Conservation (phyloP, 2,329 filamentous ascomycete genomes). For the Penicillium sp. region DNA sequence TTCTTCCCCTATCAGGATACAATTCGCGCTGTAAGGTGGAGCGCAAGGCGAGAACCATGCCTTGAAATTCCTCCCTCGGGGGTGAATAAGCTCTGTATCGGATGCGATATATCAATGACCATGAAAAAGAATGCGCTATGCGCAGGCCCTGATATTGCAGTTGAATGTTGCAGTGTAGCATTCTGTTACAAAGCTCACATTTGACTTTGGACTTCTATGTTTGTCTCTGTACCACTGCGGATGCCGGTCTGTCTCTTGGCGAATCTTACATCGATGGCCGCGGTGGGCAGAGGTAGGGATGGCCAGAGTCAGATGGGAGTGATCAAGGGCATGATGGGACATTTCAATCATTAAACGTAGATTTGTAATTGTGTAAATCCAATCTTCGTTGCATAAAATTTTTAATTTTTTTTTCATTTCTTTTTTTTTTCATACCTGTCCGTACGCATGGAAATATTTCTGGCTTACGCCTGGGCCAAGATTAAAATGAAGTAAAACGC, state of each 20-base stretch:
- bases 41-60: constrained; percentile 53
- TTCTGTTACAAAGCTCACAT: constrained; percentile 14
- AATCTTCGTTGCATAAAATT: neutral
- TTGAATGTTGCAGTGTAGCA: constrained; percentile 1
- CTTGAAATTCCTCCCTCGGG: constrained; percentile 45
- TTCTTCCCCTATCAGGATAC: constrained; percentile 9
- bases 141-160: constrained; percentile 15
- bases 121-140: constrained; percentile 11
- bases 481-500: neutral
- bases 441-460: neutral
- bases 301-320: constrained; percentile 12
- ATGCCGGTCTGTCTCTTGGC: constrained; percentile 24
- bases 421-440: neutral
- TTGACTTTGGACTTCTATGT: constrained; percentile 12
- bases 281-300: constrained; percentile 1
- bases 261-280: constrained; percentile 17
- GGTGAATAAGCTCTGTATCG: constrained; percentile 53
- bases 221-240: constrained; percentile 12
- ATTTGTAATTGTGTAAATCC: neutral
- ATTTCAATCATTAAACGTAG: constrained; percentile 7
- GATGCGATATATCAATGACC: constrained; percentile 49
- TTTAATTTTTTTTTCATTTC: no score
- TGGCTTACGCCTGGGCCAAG: neutral
- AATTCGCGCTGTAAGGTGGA: constrained; percentile 54
- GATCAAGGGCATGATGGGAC: constrained; percentile 19